Evolutionary conservation across 176 grass and related monocot species (phyloP).

Genomic region (Aegilops bicornis): DNA sequence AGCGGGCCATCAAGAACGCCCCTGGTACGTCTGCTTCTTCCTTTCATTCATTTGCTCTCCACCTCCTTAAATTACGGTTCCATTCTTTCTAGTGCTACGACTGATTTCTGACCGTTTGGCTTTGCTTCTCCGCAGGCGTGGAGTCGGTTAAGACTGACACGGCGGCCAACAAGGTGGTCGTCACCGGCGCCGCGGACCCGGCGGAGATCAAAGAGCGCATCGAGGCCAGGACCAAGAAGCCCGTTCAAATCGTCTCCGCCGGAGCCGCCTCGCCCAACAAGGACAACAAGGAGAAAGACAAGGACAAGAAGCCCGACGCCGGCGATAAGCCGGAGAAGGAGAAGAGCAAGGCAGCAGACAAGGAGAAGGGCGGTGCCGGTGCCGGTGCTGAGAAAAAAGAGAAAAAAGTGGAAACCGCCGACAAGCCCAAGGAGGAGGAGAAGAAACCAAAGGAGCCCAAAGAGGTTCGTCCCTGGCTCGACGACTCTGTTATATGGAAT

Average conservation of each 20-base stretch:
- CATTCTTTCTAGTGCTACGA: too few relatives aligned
- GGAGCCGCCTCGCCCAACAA: conserved; percentile 42
- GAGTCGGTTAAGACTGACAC: conserved; percentile 41
- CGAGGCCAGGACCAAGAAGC: conserved; percentile 52
- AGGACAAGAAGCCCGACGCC: conserved; percentile 36
- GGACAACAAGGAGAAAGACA: conserved; percentile 27
- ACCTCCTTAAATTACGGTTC: too few relatives aligned
- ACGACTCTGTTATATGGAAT: neutral
- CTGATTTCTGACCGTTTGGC: neutral
- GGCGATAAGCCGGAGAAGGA: conserved; percentile 8
- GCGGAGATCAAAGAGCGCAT: conserved; percentile 57
- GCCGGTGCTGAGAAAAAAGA: neutral
- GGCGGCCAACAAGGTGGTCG: conserved; percentile 51
- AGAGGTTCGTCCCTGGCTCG: conserved; percentile 32
- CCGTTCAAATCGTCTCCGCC: conserved; percentile 69
- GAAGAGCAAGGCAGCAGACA: neutral
- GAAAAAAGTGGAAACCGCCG: conserved; percentile 25
- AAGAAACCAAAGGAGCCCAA: conserved; percentile 43
- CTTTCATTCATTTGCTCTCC: too few relatives aligned
- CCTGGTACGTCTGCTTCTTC: conserved; percentile 21
- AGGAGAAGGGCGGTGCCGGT: conserved; percentile 17
- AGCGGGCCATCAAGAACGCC: conserved; percentile 46
- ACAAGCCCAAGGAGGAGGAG: conserved; percentile 58
- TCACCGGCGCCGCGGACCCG: conserved; percentile 56
- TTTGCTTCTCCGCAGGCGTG: conserved; percentile 30